Percentiles rank a stretch among this genome's conserved stretches.
phyloP scores from a whole-genome alignment of 225 moss, liverwort and hornwort genomes.

The Straminergon stramineum region DNA sequence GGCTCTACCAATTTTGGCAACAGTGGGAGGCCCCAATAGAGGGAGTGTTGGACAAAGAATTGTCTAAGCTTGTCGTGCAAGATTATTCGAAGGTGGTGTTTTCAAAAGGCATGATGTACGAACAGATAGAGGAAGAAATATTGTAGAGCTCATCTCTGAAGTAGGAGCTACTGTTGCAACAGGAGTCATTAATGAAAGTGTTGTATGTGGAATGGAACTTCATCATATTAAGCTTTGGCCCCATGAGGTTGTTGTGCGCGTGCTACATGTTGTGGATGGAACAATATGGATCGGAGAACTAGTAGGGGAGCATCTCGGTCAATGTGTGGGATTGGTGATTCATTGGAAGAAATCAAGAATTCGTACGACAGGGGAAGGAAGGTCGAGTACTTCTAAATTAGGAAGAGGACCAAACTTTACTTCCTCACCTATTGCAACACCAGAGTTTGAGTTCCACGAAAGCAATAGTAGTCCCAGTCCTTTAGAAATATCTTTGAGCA shows the following conservation, averaged over 20 bases:
- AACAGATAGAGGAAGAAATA: fast-evolving
- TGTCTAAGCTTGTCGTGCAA: background rate
- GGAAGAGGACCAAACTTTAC: fast-evolving
- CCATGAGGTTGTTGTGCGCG: background rate
- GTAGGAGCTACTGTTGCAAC: no score
- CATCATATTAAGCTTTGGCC: background rate
- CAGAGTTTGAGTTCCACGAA: background rate
- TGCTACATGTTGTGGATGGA: background rate
- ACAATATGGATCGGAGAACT: background rate
- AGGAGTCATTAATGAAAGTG: background rate
- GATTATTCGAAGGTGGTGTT: background rate
- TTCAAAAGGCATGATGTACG: background rate
- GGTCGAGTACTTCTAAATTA: fast-evolving
- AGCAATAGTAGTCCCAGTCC: background rate
- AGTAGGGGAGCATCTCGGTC: background rate
- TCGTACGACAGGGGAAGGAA: fast-evolving
- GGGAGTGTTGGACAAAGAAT: background rate
- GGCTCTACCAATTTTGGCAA: no score
- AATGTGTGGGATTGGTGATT: background rate
- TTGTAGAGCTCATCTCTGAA: background rate
- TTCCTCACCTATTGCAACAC: background rate
- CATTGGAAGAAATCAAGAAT: background rate
- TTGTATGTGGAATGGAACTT: background rate
- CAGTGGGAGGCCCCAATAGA: background rate
- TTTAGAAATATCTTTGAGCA: background rate